Conservation (phyloP, 2,329 filamentous ascomycete species). For the Eutypella sp. region DNA sequence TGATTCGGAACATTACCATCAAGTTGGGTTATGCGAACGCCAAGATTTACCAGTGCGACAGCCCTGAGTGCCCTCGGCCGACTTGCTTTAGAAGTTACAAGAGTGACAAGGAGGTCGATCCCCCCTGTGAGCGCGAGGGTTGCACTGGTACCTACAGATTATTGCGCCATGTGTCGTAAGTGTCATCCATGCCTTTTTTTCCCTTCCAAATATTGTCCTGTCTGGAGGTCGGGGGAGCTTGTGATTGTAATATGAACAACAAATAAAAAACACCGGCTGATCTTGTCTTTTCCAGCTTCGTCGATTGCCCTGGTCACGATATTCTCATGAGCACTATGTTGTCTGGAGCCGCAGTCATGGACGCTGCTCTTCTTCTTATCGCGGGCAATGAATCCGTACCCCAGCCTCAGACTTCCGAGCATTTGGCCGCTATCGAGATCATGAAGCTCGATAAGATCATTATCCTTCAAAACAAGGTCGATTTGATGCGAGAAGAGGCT, state of each 20-base stretch:
- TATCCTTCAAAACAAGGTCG: conserved; percentile 99
- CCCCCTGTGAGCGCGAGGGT: conserved; percentile 89
- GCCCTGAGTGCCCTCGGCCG: conserved; percentile 81
- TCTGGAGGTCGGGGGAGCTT: too few relatives aligned
- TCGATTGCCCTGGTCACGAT: conserved; percentile 98
- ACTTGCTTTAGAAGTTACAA: conserved; percentile 96
- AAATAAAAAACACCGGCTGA: too few relatives aligned
- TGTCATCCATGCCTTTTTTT: conserved; percentile 18
- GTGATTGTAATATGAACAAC: too few relatives aligned
- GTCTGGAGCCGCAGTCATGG: conserved; percentile 98
- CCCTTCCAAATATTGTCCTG: not conserved
- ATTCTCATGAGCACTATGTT: conserved; percentile 99
- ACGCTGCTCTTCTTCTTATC: conserved; percentile 91
- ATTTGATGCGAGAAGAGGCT: conserved; percentile 94
- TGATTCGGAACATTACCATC: conserved; percentile 99
- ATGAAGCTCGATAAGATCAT: conserved; percentile 99
- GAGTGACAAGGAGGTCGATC: conserved; percentile 98
- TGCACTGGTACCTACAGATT: conserved; percentile 84
- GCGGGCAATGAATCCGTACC: conserved; percentile 98
- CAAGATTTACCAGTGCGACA: conserved; percentile 99
- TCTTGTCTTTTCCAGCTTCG: conserved; percentile 58
- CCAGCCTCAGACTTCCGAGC: conserved; percentile 96
- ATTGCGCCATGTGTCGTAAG: conserved; percentile 87
- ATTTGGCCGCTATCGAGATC: conserved; percentile 98
- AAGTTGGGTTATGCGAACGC: conserved; percentile 99